Conservation (phyloP, 805 yeast species). For the Candida coleopterorum region DNA sequence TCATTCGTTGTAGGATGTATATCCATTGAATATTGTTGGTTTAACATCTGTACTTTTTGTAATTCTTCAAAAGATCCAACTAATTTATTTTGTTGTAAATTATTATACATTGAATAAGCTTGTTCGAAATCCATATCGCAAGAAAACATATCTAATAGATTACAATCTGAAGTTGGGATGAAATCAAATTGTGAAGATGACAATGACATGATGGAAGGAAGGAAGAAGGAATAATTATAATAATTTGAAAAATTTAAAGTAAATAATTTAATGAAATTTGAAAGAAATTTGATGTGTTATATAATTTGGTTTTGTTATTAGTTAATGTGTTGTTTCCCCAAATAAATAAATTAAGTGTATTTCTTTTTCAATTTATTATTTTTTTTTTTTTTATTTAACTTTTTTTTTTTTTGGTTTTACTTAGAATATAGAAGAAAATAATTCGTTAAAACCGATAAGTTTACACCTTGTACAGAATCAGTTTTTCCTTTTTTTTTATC, state of each 20-base stretch:
- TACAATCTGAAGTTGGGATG: not conserved
- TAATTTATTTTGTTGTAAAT: constrained; percentile 35
- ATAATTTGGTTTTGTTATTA: too few species aligned
- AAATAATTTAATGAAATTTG: too few species aligned
- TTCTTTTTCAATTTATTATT: not conserved
- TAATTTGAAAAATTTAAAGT: not conserved
- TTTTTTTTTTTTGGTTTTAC: not conserved
- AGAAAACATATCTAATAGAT: constrained; percentile 24
- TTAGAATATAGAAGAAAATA: too few species aligned
- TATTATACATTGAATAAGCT: constrained; percentile 37
- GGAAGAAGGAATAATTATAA: not conserved
- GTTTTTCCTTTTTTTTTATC: too few species aligned
- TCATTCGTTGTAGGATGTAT: constrained; percentile 2
- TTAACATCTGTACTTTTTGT: constrained; percentile 32
- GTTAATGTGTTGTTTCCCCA: not conserved
- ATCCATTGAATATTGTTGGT: constrained; percentile 12
- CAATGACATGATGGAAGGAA: not conserved
- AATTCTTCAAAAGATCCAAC: constrained; percentile 31
- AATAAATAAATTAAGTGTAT: not conserved
- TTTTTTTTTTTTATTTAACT: not conserved
- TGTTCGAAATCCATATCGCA: constrained; percentile 44
- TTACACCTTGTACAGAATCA: too few species aligned
- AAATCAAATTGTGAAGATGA: too few species aligned
- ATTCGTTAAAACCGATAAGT: too few species aligned
- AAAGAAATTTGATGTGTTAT: too few species aligned